Evolutionary conservation across 768 basidiomycete species (phyloP), one percentile per base, ranked within the genome.

Genomic region (Dioszegia crocea): DNA sequence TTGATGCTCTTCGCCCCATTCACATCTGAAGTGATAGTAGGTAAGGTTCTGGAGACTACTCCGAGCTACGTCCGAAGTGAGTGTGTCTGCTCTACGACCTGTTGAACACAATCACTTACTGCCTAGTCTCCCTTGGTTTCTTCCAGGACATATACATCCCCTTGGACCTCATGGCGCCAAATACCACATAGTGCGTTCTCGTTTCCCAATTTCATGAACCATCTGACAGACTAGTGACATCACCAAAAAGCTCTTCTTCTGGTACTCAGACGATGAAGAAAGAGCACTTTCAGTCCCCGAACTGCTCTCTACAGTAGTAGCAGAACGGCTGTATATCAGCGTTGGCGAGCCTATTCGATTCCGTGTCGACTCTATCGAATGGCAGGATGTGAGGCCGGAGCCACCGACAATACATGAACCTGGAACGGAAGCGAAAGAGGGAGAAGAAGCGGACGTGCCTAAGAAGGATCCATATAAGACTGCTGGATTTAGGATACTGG

Each of bases 81-180:
- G 88, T 80, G 44, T 36, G 21, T n/a, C n/a, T n/a, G n/a, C n/a
- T n/a, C n/a, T n/a, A n/a, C n/a, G n/a, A n/a, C n/a, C n/a, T n/a
- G n/a, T n/a, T n/a, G n/a, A n/a, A n/a, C n/a, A n/a, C n/a, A 19
- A 57, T 43, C 29, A 38, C 60, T 57, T 39, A 61, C 27, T 19
- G 26, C 43, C 16, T 66, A 94, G 92, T 94, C 26, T 84, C 87
- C 21, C 76, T 96, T 17, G 88, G 87, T 19, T 97, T 98, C 80
- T 98, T 98, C 69, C 89, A 91, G 76, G 92, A 97, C 67, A 86
- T 97, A 23, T 89, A 90, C 71, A 83, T 97, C 45, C 89, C 91
- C 0, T 78, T 83, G 0, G 79, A 83, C 2, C 86, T 89, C 58
- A 84, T 97, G 4, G 92, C 93, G 1, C 84, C 87, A 67, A 87